Evolutionary conservation across 176 grass and related monocot species (phyloP).

Genomic region (Alloteropsis semialata): DNA sequence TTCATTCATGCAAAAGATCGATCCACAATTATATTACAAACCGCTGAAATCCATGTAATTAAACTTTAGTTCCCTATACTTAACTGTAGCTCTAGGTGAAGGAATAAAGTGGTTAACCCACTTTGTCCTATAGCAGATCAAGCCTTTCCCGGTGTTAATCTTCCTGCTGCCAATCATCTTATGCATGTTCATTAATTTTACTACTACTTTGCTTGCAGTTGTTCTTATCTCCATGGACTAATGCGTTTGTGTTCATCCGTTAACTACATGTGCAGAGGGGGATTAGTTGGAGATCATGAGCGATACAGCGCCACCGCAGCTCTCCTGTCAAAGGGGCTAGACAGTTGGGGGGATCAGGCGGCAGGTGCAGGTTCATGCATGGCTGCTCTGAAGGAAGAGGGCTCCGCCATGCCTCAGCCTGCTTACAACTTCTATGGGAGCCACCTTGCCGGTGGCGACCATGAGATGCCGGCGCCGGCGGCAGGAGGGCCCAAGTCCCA

Average conservation of each 20-base stretch:
- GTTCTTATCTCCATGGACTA: constrained; percentile 45
- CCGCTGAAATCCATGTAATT: constrained; percentile 8
- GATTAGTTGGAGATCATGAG: constrained; percentile 54
- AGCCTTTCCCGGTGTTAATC: constrained; percentile 20
- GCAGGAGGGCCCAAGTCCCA: constrained; percentile 41
- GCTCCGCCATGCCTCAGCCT: constrained; percentile 26
- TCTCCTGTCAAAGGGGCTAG: constrained; percentile 58
- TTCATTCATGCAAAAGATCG: constrained; percentile 8
- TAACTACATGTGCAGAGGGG: constrained; percentile 45
- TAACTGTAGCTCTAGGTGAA: constrained; percentile 26
- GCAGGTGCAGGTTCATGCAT: constrained; percentile 14
- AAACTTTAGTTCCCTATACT: constrained; percentile 21
- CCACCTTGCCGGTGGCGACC: constrained; percentile 37
- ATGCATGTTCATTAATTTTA: constrained; percentile 28
- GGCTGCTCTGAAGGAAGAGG: constrained; percentile 41
- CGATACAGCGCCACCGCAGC: constrained; percentile 38
- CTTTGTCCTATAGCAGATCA: constrained; percentile 50
- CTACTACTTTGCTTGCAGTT: constrained; percentile 37
- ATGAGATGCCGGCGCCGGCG: constrained; percentile 50
- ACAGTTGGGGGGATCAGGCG: constrained; percentile 52
- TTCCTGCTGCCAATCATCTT: constrained; percentile 30
- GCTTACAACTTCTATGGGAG: constrained; percentile 47
- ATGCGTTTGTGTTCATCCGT: constrained; percentile 20
- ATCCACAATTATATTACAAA: background rate
- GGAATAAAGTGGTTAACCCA: constrained; percentile 53